phyloP scores from a whole-genome alignment of 306 rosid genomes.

The Delonix regia region DNA sequence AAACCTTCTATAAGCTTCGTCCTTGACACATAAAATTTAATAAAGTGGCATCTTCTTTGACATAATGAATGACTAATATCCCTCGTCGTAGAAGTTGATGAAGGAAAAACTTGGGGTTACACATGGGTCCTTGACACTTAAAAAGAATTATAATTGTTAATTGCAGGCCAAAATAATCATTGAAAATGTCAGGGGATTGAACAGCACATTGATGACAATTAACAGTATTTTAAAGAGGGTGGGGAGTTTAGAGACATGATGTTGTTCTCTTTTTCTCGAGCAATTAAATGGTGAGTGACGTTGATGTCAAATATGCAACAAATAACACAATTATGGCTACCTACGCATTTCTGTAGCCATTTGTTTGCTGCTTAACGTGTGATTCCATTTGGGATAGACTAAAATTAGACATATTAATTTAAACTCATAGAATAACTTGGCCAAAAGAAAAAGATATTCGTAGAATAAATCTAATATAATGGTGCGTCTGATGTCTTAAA shows the following conservation, averaged over 20 bases:
- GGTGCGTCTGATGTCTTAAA: constrained; percentile 19
- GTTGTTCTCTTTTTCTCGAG: neutral
- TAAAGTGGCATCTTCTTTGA: constrained; percentile 8
- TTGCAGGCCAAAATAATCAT: neutral
- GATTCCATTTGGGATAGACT: neutral
- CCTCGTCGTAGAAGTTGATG: neutral
- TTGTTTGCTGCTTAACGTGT: neutral
- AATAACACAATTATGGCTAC: constrained; percentile 26
- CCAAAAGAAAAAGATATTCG: too few species aligned
- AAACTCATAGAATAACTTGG: neutral
- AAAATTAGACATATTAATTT: neutral
- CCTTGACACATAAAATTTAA: neutral
- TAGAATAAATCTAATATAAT: neutral
- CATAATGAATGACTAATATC: neutral
- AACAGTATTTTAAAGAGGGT: neutral
- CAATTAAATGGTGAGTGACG: constrained; percentile 12
- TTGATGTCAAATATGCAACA: constrained; percentile 19
- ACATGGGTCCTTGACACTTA: constrained; percentile 1
- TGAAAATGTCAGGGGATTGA: constrained; percentile 10
- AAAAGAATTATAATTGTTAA: neutral
- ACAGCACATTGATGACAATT: constrained; percentile 6
- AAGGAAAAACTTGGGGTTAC: neutral
- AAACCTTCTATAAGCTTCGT: constrained; percentile 8
- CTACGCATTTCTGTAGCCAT: neutral
- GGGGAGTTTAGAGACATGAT: neutral